Percentiles rank a stretch among this genome's conserved stretches.
Conservation (phyloP, 305 asterid species). For the Rubia occidens region DNA sequence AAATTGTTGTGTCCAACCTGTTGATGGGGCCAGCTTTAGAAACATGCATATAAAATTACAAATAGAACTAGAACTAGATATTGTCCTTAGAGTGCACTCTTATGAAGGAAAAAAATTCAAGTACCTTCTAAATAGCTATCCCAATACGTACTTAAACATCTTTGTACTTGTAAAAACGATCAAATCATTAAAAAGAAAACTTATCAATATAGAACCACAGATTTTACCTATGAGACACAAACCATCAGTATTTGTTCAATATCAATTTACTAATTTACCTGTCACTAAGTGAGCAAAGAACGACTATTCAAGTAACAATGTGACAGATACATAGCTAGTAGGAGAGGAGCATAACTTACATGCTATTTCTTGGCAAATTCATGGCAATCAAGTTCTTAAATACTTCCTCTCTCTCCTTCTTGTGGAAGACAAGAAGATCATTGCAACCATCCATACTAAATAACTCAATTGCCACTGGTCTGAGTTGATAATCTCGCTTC, state of each 20-base stretch:
- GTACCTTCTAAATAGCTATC: neutral
- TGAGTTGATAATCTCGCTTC: conserved; percentile 98
- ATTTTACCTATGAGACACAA: neutral
- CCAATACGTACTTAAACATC: neutral
- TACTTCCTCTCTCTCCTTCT: conserved; percentile 92
- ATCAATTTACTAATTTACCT: neutral
- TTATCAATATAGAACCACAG: neutral
- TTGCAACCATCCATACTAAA: conserved; percentile 99
- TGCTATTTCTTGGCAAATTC: conserved; percentile 98
- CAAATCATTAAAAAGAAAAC: neutral
- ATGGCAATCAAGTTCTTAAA: conserved; percentile 88
- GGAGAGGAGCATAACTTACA: conserved; percentile 46
- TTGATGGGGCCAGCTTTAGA: conserved; percentile 8
- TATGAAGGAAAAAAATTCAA: neutral
- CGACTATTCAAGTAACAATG: neutral
- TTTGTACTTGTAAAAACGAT: neutral
- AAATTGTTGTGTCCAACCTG: conserved; percentile 95
- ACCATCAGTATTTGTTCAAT: neutral
- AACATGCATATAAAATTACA: neutral
- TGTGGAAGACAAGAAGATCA: conserved; percentile 95
- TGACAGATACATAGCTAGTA: conserved; percentile 2
- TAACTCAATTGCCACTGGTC: conserved; percentile 96
- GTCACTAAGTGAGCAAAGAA: neutral
- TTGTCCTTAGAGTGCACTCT: neutral
- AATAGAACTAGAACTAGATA: neutral